Evolutionary conservation across 345 rosid species (phyloP).

Genomic region (Pugionium cornutum): DNA sequence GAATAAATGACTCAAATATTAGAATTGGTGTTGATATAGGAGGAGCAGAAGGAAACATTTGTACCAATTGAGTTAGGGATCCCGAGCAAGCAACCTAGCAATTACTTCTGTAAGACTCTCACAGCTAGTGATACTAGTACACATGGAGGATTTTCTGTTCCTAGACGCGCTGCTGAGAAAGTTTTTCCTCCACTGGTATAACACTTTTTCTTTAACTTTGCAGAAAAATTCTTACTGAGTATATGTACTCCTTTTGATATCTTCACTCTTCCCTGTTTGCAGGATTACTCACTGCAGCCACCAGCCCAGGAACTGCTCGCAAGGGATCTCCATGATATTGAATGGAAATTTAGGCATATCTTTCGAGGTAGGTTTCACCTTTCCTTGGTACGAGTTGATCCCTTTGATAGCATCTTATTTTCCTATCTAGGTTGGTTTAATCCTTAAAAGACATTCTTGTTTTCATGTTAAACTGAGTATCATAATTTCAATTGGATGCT

Average conservation of each 20-base stretch:
- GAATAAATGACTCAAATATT: background rate
- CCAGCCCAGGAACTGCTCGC: constrained; percentile 47
- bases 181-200: constrained; percentile 70
- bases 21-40: constrained; percentile 34
- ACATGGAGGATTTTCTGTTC: constrained; percentile 80
- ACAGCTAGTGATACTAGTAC: constrained; percentile 59
- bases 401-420: background rate
- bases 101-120: constrained; percentile 59
- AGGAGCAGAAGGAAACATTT: constrained; percentile 58
- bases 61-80: constrained; percentile 56
- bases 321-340: constrained; percentile 51
- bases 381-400: background rate
- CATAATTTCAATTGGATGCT: no score
- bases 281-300: constrained; percentile 46
- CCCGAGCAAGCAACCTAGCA: constrained; percentile 59
- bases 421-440: background rate
- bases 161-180: constrained; percentile 82
- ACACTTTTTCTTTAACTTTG: constrained; percentile 20
- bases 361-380: constrained; percentile 44
- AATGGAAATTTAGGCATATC: constrained; percentile 53
- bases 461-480: background rate
- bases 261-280: constrained; percentile 18
- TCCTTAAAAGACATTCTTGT: background rate
- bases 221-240: background rate
- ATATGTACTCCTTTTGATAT: constrained; percentile 7